Evolutionary conservation across 2,329 filamentous ascomycete genomes (phyloP).

Genomic region (Xylariaceae sp.): DNA sequence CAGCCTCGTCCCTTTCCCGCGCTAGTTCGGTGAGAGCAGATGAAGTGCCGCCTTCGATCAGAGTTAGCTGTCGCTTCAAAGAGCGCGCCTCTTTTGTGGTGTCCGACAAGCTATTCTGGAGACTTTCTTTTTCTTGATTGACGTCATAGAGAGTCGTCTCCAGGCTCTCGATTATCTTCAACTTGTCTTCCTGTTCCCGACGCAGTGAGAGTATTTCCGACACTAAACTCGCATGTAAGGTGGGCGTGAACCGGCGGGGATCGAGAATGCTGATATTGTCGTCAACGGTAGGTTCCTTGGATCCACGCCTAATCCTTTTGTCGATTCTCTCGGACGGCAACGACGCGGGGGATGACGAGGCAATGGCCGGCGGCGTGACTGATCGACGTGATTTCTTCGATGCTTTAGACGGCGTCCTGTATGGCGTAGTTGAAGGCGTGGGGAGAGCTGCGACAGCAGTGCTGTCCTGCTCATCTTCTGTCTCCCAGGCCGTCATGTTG

Average conservation of each 20-base stretch:
- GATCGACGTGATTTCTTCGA: conserved; percentile 60
- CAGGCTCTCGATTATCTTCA: conserved; percentile 76
- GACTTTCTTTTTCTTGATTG: conserved; percentile 66
- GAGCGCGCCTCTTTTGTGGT: conserved; percentile 72
- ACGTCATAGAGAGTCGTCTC: conserved; percentile 68
- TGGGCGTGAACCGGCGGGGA: conserved; percentile 89
- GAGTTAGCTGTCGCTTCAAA: conserved; percentile 76
- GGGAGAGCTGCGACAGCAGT: conserved; percentile 58
- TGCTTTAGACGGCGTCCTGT: conserved; percentile 63
- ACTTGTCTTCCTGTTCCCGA: conserved; percentile 85
- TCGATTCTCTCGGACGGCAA: conserved; percentile 39
- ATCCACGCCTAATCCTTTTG: conserved; percentile 45
- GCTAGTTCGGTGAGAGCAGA: conserved; percentile 79
- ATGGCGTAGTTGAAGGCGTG: conserved; percentile 66
- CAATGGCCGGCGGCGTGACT: conserved; percentile 55
- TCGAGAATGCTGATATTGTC: conserved; percentile 73
- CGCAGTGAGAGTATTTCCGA: conserved; percentile 86
- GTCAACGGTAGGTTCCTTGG: conserved; percentile 56
- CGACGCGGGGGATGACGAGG: conserved; percentile 54
- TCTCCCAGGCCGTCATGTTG: conserved; percentile 58
- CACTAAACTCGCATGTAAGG: conserved; percentile 87
- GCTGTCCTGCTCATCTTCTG: conserved; percentile 55
- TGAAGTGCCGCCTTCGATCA: conserved; percentile 82
- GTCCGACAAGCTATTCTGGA: conserved; percentile 56
- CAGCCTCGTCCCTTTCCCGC: conserved; percentile 78